phyloP scores from a whole-genome alignment of 2,329 filamentous ascomycete genomes.

The Penicillium sp. region DNA sequence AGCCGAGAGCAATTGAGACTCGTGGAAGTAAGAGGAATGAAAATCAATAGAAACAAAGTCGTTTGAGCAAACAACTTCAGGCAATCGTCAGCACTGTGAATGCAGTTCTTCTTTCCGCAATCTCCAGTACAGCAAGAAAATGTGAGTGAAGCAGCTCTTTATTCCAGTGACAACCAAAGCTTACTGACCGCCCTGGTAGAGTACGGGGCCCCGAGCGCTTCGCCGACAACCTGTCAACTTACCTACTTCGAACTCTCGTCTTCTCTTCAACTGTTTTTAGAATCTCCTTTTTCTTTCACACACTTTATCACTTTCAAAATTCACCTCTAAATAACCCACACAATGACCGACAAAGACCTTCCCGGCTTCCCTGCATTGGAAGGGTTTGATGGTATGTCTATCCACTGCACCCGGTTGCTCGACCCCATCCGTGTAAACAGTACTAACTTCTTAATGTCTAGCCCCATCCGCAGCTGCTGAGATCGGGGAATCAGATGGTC shows the following conservation, averaged over 20 bases:
- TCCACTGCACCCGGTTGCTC: conserved; percentile 15
- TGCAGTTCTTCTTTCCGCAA: neutral
- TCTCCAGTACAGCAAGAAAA: neutral
- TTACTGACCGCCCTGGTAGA: conserved; percentile 1
- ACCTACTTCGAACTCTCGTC: neutral
- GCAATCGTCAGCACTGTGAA: neutral
- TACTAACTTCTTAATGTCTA: conserved; percentile 28
- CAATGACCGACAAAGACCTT: conserved; percentile 62
- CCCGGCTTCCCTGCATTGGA: conserved; percentile 73
- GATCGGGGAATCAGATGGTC: conserved; percentile 51
- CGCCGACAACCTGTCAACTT: conserved; percentile 23
- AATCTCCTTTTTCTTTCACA: conserved; percentile 2
- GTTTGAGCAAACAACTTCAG: neutral
- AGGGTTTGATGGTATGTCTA: conserved; percentile 62
- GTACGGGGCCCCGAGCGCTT: conserved; percentile 14
- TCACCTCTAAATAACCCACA: conserved; percentile 18
- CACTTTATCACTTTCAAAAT: neutral
- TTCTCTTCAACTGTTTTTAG: conserved; percentile 5
- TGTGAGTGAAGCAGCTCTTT: conserved; percentile 12
- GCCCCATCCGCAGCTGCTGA: conserved; percentile 37
- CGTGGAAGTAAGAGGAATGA: neutral
- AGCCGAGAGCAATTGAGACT: conserved; percentile 1
- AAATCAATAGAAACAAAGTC: neutral
- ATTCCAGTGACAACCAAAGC: conserved; percentile 3
- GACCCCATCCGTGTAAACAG: conserved; percentile 21